Evolutionary conservation across 352 stramenopile species (phyloP), one percentile per base, ranked within the genome.

Genomic region (Thraustochytrium sp.): DNA sequence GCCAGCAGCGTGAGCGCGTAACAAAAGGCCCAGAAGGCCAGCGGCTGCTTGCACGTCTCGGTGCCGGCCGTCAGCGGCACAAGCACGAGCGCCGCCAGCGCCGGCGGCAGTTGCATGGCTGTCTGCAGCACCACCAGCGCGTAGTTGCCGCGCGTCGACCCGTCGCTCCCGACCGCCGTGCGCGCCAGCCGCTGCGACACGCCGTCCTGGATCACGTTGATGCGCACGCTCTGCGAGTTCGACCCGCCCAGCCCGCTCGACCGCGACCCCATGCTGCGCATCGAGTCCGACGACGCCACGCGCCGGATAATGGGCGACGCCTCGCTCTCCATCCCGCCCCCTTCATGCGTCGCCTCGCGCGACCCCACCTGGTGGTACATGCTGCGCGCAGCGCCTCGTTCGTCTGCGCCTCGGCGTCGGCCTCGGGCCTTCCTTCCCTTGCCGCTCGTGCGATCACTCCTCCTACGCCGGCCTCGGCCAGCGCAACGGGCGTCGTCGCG

Each of bases 31-130:
- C 68, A 80, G 51, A 80, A 80, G 13, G 48, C 68, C 18, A 80
- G 68, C 9, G 68, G 68, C 53, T 80, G 68, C 21, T 61, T 26
- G 68, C 68, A 80, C 29, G 42, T 44, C 38, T 80, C 68, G 46
- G 31, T 38, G 0, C 9, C 29, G 44, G 8, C 9, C 13, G 68
- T 55, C 3, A 80, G 18, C 13, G 68, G 68, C 37, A 80, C 68
- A 23, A 80, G n/a, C 36, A 80, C 44, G n/a, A 80, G 34, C 37
- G 68, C 44, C 21, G 44, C 68, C 37, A 80, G 29, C 21, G 68
- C 68, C 8, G 68, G 68, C 46, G 68, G 68, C 9, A 80, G 68
- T 44, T 80, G 68, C 68, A 80, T 46, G n/a, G 31, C 53, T 8
- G 68, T 80, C 49, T 80, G 68, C 42, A 80, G 34, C 18, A 65